Evolutionary conservation across 2,329 filamentous ascomycete genomes (phyloP).

Genomic region (Ascochyta fabae): DNA sequence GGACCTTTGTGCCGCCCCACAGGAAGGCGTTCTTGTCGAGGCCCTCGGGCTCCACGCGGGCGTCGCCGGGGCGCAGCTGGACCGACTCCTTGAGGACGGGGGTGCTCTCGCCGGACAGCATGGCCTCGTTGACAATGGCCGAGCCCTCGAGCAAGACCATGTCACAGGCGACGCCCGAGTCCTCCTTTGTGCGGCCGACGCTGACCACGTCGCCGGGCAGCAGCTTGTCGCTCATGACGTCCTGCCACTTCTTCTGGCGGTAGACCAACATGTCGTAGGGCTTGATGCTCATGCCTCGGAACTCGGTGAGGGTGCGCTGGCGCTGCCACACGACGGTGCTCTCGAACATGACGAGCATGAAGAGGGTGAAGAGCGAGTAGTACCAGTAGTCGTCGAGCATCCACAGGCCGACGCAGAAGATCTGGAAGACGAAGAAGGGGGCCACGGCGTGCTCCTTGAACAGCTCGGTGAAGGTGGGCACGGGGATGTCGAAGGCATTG

Average conservation of each 20-base stretch:
- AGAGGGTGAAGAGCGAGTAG: slow-evolving; percentile 97
- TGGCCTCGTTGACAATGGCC: slow-evolving; percentile 98
- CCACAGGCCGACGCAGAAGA: slow-evolving; percentile 98
- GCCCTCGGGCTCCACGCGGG: slow-evolving; percentile 81
- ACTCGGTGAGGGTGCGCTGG: slow-evolving; percentile 93
- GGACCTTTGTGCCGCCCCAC: slow-evolving; percentile 95
- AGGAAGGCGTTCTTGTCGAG: slow-evolving; percentile 97
- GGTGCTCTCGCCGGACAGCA: slow-evolving; percentile 98
- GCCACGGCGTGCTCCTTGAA: slow-evolving; percentile 99
- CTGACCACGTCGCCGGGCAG: slow-evolving; percentile 93
- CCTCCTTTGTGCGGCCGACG: slow-evolving; percentile 91
- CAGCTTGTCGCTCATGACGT: slow-evolving; percentile 88
- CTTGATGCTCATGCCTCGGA: slow-evolving; percentile 99
- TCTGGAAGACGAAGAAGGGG: slow-evolving; percentile 98
- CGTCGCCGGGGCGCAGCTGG: slow-evolving; percentile 84
- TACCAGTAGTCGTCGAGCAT: slow-evolving; percentile 99
- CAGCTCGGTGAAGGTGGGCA: slow-evolving; percentile 92
- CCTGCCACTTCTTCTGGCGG: slow-evolving; percentile 84
- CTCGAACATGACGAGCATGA: slow-evolving; percentile 98
- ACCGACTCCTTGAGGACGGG: slow-evolving; percentile 95
- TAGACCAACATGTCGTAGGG: slow-evolving; percentile 95
- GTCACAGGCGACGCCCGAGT: slow-evolving; percentile 95
- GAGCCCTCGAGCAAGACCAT: slow-evolving; percentile 95
- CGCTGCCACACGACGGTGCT: slow-evolving; percentile 99
- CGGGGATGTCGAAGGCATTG: slow-evolving; percentile 97